phyloP scores from a whole-genome alignment of 768 basidiomycete genomes.

The Chalciporus sphaerocephalus region DNA sequence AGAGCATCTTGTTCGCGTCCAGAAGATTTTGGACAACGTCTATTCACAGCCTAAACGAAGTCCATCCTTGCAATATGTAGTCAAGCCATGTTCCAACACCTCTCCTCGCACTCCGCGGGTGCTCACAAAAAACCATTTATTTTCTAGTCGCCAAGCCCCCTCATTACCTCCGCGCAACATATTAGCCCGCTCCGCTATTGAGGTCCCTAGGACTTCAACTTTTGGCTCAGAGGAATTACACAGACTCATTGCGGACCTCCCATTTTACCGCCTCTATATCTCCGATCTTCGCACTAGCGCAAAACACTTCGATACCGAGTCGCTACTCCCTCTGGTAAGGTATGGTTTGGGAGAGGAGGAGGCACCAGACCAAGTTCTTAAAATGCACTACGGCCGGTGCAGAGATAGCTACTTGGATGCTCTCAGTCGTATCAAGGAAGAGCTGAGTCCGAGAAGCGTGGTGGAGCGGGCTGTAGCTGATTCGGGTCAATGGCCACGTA shows the following conservation, averaged over 20 bases:
- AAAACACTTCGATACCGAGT: conserved; percentile 9
- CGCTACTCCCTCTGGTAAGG: not conserved
- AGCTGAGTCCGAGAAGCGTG: conserved; percentile 11
- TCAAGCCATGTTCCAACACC: not conserved
- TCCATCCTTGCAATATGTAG: not conserved
- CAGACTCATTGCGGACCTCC: not conserved
- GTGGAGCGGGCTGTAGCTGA: conserved; percentile 8
- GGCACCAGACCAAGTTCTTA: not conserved
- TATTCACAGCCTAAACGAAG: not conserved
- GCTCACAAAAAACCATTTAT: not conserved
- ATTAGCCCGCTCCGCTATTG: not conserved
- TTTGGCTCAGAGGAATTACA: not conserved
- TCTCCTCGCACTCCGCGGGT: not conserved
- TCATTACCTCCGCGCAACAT: not conserved
- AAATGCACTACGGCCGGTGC: conserved; percentile 2
- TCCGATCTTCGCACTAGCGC: conserved; percentile 13
- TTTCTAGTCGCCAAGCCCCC: not conserved
- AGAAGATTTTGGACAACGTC: conserved; percentile 5
- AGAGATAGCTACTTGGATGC: not conserved
- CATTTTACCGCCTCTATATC: conserved; percentile 14
- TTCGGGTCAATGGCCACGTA: conserved; percentile 33
- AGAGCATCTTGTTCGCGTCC: conserved; percentile 10
- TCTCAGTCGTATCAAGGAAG: not conserved
- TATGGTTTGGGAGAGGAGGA: not conserved
- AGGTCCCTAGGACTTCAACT: not conserved